Evolutionary conservation across 768 basidiomycete species (phyloP).

Genomic region (Hericium coralloides): DNA sequence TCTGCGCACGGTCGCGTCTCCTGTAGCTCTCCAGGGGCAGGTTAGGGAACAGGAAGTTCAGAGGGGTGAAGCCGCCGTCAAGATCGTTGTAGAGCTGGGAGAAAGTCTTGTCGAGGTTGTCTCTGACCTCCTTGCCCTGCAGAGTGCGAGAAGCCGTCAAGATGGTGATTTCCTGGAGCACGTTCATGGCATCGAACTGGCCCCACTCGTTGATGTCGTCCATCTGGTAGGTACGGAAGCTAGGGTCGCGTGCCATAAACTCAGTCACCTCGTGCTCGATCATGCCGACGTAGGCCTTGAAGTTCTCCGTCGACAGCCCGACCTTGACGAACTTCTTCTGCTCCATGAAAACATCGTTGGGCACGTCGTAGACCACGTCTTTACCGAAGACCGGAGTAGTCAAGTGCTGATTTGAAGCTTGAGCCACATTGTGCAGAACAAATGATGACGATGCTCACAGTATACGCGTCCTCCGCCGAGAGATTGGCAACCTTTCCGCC

Average conservation of each 20-base stretch:
- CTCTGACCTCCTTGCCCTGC: conserved; percentile 87
- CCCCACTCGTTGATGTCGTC: conserved; percentile 74
- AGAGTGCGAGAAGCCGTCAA: conserved; percentile 90
- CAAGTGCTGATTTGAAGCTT: conserved; percentile 47
- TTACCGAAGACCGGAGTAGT: conserved; percentile 96
- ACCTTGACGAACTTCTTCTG: conserved; percentile 99
- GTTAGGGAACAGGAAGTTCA: conserved; percentile 94
- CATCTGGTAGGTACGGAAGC: conserved; percentile 53
- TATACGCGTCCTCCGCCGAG: conserved; percentile 96
- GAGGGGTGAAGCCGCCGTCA: conserved; percentile 91
- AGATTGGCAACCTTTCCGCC: conserved; percentile 90
- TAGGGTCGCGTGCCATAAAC: conserved; percentile 57
- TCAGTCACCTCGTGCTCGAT: conserved; percentile 40
- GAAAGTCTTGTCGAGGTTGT: conserved; percentile 70
- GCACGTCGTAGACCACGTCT: conserved; percentile 95
- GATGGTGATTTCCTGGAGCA: conserved; percentile 85
- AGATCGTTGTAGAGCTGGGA: conserved; percentile 80
- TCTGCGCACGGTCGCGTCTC: conserved; percentile 80
- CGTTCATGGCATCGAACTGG: conserved; percentile 60
- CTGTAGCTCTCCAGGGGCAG: conserved; percentile 88
- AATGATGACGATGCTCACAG: conserved; percentile 32
- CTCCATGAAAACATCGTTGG: conserved; percentile 96
- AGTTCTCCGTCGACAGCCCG: conserved; percentile 86
- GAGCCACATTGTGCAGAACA: conserved; percentile 4
- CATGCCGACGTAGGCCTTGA: conserved; percentile 65